Percentiles rank a stretch among this genome's conserved stretches.
Conservation (phyloP, 352 stramenopile species). For the Globisporangium paroecandrum region DNA sequence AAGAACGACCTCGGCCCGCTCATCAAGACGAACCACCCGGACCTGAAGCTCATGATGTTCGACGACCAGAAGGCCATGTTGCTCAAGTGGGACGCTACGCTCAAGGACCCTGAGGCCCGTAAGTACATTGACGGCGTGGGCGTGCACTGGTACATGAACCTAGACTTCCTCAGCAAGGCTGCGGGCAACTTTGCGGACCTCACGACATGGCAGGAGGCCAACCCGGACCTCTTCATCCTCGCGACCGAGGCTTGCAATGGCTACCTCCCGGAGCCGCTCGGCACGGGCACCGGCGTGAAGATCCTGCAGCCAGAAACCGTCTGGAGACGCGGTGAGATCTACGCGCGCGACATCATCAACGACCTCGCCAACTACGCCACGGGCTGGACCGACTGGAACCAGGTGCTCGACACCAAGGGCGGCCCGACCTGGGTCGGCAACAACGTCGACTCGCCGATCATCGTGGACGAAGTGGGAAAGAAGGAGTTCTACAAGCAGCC, state of each 20-base stretch:
- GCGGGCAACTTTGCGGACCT: constrained; percentile 50
- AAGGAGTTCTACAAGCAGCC: constrained; percentile 79
- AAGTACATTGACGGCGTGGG: constrained; percentile 81
- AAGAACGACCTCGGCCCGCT: constrained; percentile 73
- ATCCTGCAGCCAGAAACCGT: constrained; percentile 35
- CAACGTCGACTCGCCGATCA: constrained; percentile 62
- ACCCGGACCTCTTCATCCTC: constrained; percentile 78
- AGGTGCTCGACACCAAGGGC: constrained; percentile 67
- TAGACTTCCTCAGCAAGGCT: constrained; percentile 46
- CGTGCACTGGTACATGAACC: constrained; percentile 86
- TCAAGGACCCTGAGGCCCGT: constrained; percentile 44
- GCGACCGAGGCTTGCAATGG: constrained; percentile 77
- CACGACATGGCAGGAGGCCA: constrained; percentile 44
- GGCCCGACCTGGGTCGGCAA: constrained; percentile 79
- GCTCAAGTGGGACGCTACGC: constrained; percentile 34
- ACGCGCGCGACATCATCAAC: constrained; percentile 84
- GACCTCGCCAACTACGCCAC: constrained; percentile 76
- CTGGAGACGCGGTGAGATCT: constrained; percentile 74
- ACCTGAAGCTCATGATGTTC: constrained; percentile 79
- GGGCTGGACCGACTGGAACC: constrained; percentile 89
- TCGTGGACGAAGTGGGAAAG: constrained; percentile 54
- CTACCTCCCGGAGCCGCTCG: constrained; percentile 46
- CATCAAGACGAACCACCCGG: constrained; percentile 58
- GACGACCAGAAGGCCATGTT: constrained; percentile 84
- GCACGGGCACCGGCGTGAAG: constrained; percentile 48